Evolutionary conservation across 1,284 basidiomycete species (phyloP), one percentile per base, ranked within the genome.

Genomic region (Apiotrichum akiyoshidainum): DNA sequence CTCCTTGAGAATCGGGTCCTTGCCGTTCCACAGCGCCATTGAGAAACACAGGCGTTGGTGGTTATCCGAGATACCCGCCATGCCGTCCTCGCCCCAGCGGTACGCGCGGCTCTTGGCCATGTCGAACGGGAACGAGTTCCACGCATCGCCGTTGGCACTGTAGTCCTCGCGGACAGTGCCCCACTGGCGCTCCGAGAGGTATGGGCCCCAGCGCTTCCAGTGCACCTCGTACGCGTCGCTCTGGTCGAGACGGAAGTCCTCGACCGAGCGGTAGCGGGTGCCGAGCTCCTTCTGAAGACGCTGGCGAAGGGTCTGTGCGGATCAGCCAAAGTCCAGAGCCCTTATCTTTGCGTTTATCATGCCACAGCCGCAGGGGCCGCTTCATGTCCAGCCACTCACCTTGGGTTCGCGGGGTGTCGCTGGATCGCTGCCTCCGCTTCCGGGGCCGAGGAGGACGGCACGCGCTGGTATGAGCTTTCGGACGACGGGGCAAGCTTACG

Each of bases 131-230:
- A 99, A 99, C 73, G 95, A 92, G 66, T 87, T 88, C 95, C 95
- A 99, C 10, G 95, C 94, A 75, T 99, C 92, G 55, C 95, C 95
- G 74, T 97, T 88, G 39, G 83, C 86, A 47, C 93, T 97, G 80
- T 99, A 99, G 77, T 99, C 95, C 78, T 99, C 95, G 63, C 95
- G 87, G 42, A 99, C 95, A 22, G 94, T 97, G 35, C 92, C 93
- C 95, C 95, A 99, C 83, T 98, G 95, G 60, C 95, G 84, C 80
- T 99, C 95, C 64, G 88, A 89, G 61, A 99, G 83, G 80, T 98
- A 98, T 17, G 95, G 95, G 33, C 95, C 95, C 95, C 95, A 98
- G 68, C 91, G 84, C 80, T 97, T 97, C 95, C 95, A 99, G 77
- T 98, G 92, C 45, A 82, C 80, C 63, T 85, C 81, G 67, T 85